These are phyloP conservation scores for Yamadazyma jaroonii DNA, from an alignment of 1,139 yeast genomes.

Conservation along the genomic window DNA sequence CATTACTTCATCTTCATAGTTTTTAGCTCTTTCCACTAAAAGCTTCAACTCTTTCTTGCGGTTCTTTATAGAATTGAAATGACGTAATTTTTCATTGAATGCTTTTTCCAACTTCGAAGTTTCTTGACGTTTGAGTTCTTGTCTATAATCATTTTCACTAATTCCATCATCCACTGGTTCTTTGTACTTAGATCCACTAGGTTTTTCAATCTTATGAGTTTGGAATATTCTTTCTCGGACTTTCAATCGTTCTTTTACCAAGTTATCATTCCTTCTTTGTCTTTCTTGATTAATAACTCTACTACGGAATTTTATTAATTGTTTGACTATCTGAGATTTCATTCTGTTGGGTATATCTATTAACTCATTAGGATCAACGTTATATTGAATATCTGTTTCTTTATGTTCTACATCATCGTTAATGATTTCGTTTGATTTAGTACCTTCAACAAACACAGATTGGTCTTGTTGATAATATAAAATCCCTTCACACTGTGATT, in stretches of 20 bases:
- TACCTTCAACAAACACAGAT: not conserved
- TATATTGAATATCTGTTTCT: slow-evolving; percentile 39
- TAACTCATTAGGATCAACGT: slow-evolving; percentile 58
- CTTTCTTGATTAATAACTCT: slow-evolving; percentile 58
- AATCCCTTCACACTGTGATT: slow-evolving; percentile 2
- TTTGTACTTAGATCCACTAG: not conserved
- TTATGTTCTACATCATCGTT: not conserved
- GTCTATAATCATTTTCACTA: slow-evolving; percentile 35
- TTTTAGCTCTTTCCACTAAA: slow-evolving; percentile 17
- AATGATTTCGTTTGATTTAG: not conserved
- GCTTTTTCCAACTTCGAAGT: slow-evolving; percentile 7
- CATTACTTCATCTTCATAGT: slow-evolving; percentile 33
- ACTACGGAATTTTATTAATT: slow-evolving; percentile 61
- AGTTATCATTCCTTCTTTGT: slow-evolving; percentile 51
- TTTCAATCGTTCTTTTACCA: slow-evolving; percentile 49
- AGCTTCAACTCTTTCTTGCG: slow-evolving; percentile 18
- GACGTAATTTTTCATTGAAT: slow-evolving; percentile 17
- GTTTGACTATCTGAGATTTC: slow-evolving; percentile 55
- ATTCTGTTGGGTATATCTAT: slow-evolving; percentile 61
- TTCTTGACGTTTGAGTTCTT: slow-evolving; percentile 17
- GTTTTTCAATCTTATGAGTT: slow-evolving; percentile 40
- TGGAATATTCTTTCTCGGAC: slow-evolving; percentile 50
- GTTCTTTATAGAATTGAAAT: slow-evolving; percentile 18
- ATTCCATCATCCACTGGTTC: slow-evolving; percentile 31
- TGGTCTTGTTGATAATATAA: slow-evolving; percentile 2